phyloP scores from a whole-genome alignment of 1,139 yeast genomes.

The Saccharomycopsis hybrid region DNA sequence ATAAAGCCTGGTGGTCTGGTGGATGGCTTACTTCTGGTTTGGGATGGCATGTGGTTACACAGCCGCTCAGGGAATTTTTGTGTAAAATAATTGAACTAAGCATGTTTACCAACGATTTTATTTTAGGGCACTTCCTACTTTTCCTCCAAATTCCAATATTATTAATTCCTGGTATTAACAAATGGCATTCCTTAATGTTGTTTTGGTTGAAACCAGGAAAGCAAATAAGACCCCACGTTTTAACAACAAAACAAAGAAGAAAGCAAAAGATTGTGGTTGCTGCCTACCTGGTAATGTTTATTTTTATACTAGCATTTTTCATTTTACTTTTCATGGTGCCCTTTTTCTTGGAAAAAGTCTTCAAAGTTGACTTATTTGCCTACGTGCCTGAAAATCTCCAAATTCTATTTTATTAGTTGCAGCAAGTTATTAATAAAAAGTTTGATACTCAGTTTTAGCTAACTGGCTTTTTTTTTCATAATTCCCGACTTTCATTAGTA shows the following conservation, averaged over 20 bases:
- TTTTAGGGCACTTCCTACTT: conserved; percentile 58
- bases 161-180: conserved; percentile 63
- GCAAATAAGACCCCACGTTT: conserved; percentile 40
- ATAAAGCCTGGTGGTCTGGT: conserved; percentile 86
- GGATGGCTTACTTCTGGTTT: conserved; percentile 58
- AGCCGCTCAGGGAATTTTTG: conserved; percentile 61
- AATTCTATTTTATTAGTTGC: too few species aligned
- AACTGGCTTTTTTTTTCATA: too few species aligned
- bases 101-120: conserved; percentile 64
- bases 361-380: conserved; percentile 5
- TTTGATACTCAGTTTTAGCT: too few species aligned
- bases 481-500: too few species aligned
- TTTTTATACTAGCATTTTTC: conserved; percentile 36
- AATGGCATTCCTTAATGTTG: conserved; percentile 71
- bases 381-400: conserved; percentile 6
- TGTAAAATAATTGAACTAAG: conserved; percentile 67
- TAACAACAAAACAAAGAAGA: conserved; percentile 32
- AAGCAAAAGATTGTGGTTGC: conserved; percentile 34
- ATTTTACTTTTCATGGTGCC: conserved; percentile 11
- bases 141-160: conserved; percentile 56
- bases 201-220: conserved; percentile 73
- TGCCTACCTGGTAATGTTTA: conserved; percentile 38
- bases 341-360: conserved; percentile 5
- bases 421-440: too few species aligned
- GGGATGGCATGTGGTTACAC: conserved; percentile 53